Evolutionary conservation across 148 eudicot genomes (phyloP), one percentile per base, ranked within the genome.

Genomic region (Simmondsia chinensis): DNA sequence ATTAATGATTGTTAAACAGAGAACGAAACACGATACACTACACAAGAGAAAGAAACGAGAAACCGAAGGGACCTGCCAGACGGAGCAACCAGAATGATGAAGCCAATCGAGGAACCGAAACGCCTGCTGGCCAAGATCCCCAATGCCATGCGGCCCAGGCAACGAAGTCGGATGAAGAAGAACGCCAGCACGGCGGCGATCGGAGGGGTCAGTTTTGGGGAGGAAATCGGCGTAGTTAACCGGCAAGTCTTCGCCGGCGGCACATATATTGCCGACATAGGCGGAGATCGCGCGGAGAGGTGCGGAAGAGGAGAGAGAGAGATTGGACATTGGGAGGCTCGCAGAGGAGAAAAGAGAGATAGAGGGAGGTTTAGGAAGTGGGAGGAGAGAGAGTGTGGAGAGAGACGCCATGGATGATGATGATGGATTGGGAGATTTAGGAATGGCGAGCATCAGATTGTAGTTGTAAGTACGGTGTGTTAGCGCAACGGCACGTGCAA

Each of bases 151-250:
- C 7, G 76, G 80, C 0, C 97, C 86, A 5, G 59, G 75, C 65
- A 91, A 77, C 39, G 97, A 91, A 40, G 97, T 82, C 43, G 97
- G 97, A 51, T 91, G 97, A 21, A 91, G 86, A 6, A 91, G 67
- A 26, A 91, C 47, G 0, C 97, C 97, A 0, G 88, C 95, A 73
- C 95, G 59, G 29, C 95, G 60, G 6, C 77, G 69, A 0, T 56
- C 61, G 9, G 28, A 48, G 0, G 42, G 45, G 22, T 53, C 53
- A 9, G 48, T 6, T 6, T 42, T 60, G 0, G 94, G 94, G 1
- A 82, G 11, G 66, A 67, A 74, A 18, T 55, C 64, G 17, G 64
- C 77, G 64, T 91, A 91, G 35, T 74, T 61, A 0, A 31, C 46
- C 48, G 94, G 95, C 37, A 91, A 57, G 50, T 85, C 94, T 8